Conservation (phyloP, 179 eudicot species). For the Spinacia oleracea region DNA sequence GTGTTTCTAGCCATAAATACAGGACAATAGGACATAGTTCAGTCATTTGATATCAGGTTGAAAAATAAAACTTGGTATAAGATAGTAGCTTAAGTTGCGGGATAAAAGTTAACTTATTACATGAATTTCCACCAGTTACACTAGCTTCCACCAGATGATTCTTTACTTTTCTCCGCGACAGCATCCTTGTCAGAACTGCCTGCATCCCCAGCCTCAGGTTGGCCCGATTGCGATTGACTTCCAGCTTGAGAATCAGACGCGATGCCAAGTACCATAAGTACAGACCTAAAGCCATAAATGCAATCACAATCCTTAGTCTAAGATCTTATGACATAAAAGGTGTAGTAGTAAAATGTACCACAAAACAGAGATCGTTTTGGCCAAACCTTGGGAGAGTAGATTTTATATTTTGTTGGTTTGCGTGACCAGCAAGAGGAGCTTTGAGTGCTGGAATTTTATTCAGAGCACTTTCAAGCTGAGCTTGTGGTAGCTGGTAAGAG, state of each 20-base stretch:
- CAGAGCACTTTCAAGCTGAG: conserved; percentile 87
- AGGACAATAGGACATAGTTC: not conserved
- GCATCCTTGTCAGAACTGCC: conserved; percentile 49
- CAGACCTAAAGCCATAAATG: conserved; percentile 45
- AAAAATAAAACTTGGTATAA: not conserved
- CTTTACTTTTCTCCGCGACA: conserved; percentile 54
- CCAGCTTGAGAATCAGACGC: conserved; percentile 50
- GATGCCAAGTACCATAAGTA: conserved; percentile 62
- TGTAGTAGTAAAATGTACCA: not conserved
- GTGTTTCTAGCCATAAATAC: not conserved
- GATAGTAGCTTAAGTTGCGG: not conserved
- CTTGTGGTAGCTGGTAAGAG: conserved; percentile 64
- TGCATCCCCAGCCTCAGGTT: conserved; percentile 43
- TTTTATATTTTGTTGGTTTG: conserved; percentile 67
- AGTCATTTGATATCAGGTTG: not conserved
- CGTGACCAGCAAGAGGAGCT: conserved; percentile 71
- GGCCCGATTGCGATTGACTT: conserved; percentile 42
- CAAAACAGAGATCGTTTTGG: not conserved
- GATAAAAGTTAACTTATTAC: not conserved
- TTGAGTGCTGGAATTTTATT: conserved; percentile 71
- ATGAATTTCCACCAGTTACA: not conserved
- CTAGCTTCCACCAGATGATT: conserved; percentile 46
- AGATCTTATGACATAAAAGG: not conserved
- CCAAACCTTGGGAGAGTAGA: conserved; percentile 80
- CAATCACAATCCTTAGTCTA: conserved; percentile 9